phyloP scores from a whole-genome alignment of 257 asterid species.

The Penstemon eatonii region DNA sequence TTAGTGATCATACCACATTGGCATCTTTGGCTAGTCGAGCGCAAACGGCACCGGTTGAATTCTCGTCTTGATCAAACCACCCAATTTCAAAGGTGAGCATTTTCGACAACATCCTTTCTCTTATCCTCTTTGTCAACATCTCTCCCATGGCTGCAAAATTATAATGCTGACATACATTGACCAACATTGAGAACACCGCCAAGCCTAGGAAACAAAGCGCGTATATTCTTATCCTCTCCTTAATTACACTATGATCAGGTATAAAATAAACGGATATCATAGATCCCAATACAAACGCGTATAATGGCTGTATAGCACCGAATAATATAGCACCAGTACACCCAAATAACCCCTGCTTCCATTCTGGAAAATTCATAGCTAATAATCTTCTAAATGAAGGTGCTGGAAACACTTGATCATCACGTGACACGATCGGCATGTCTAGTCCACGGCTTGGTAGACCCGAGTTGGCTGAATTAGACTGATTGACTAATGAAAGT shows the following conservation, averaged over 20 bases:
- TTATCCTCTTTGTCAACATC: slow-evolving; percentile 54
- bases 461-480: slow-evolving; percentile 50
- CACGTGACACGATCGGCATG: slow-evolving; percentile 12
- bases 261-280: slow-evolving; percentile 52
- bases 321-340: slow-evolving; percentile 46
- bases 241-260: slow-evolving; percentile 44
- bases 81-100: slow-evolving; percentile 65
- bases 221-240: slow-evolving; percentile 40
- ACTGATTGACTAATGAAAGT: slow-evolving; percentile 38
- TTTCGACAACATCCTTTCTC: slow-evolving; percentile 60
- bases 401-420: slow-evolving; percentile 34
- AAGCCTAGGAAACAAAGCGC: slow-evolving; percentile 49
- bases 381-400: slow-evolving; percentile 56
- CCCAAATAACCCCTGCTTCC: slow-evolving; percentile 54
- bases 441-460: slow-evolving; percentile 28
- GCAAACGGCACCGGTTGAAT: slow-evolving; percentile 55
- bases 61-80: slow-evolving; percentile 63
- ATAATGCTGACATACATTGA: slow-evolving; percentile 54
- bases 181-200: slow-evolving; percentile 47
- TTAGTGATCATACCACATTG: slow-evolving; percentile 46
- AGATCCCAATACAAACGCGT: slow-evolving; percentile 55
- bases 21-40: slow-evolving; percentile 64
- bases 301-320: slow-evolving; percentile 58
- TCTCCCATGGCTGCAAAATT: slow-evolving; percentile 72
- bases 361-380: slow-evolving; percentile 65